Base-by-base conservation (phyloP, 1,284 basidiomycete genomes). In the Ustilago bromivora region DNA sequence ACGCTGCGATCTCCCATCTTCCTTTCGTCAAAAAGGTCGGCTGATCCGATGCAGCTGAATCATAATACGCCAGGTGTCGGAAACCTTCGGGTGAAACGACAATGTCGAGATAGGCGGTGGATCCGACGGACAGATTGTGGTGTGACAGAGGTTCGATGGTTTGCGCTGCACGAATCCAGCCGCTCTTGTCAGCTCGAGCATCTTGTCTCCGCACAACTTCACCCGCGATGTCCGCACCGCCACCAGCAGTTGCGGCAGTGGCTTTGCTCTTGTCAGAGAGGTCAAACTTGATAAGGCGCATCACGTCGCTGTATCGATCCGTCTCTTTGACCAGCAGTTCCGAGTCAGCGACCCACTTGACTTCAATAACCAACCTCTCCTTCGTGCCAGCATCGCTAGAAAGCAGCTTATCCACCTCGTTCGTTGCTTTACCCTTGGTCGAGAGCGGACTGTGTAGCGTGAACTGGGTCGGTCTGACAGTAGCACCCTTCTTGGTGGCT, bases 291-390 rank as follows among this genome's bases (percentile, higher is more conserved):
- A 84, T 61, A 12, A 78, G 10, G 11, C 82, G 71, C 71, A 74
- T 76, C 28, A 75, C 67, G 52, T 83, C 81, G 65, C 82, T 83
- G 49, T 61, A 62, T 10, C 82, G 66, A 76, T 94, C 94, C 32
- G 94, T 92, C 85, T 97, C 94, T 83, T 93, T 94, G 51, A 98
- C 85, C 4, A 98, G 87, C 58, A 98, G 87, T n/a, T 90, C 90
- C 32, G 89, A 87, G 69, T 92, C 89, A 31, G 90, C 91, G 3
- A 96, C 90, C 96, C 96, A 98, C 3, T 91, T 90, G 4, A 98
- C 91, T 83, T 97, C 94, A 46, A 88, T 88, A 76, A 95, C 90
- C 23, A 91, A 87, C 5, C 87, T 81, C 3, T 89, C 84, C 81
- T 92, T 89, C 23, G 63, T 47, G 3, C 68, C 71, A 23, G 91